Conservation (phyloP, 768 basidiomycete genomes). For the Hypholoma sublateritium region DNA sequence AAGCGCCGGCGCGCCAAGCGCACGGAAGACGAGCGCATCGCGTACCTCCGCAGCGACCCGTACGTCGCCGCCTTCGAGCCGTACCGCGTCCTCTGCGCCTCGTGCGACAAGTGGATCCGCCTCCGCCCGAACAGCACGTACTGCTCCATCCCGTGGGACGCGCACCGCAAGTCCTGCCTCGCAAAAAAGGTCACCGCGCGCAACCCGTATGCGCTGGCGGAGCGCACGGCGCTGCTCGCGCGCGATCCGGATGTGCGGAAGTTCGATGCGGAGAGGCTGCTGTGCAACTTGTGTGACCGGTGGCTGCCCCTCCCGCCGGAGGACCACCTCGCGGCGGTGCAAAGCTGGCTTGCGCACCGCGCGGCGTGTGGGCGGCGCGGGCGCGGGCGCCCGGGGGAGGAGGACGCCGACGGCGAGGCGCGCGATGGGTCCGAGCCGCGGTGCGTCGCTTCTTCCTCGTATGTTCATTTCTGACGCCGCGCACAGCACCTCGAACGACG, state of each 20-base stretch:
- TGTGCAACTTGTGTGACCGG: conserved; percentile 66
- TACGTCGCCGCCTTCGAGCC: conserved; percentile 82
- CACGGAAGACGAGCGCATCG: conserved; percentile 75
- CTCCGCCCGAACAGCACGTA: conserved; percentile 85
- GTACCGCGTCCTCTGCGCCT: conserved; percentile 75
- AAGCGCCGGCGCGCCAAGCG: conserved; percentile 76
- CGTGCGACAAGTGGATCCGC: conserved; percentile 84
- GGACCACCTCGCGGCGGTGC: conserved; percentile 60
- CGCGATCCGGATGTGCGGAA: conserved; percentile 74
- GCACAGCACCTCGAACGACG: too few relatives aligned
- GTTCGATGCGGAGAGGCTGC: conserved; percentile 69
- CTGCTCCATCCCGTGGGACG: conserved; percentile 88
- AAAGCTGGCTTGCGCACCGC: conserved; percentile 66
- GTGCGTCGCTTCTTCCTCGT: too few relatives aligned
- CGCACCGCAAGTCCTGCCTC: conserved; percentile 79
- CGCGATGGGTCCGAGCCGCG: too few relatives aligned
- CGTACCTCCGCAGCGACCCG: conserved; percentile 67
- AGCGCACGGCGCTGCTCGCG: conserved; percentile 56
- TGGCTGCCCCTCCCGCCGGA: conserved; percentile 66
- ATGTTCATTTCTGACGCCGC: too few relatives aligned
- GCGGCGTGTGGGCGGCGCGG: conserved; percentile 40
- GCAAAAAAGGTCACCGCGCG: conserved; percentile 67
- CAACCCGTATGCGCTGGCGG: conserved; percentile 59
- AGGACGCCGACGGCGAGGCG: too few relatives aligned
- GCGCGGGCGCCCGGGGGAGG: too few relatives aligned